Percentiles rank a stretch among this genome's conserved stretches.
These are phyloP conservation scores for Cornus florida DNA, from an alignment of 148 eudicot species.

Conservation along the genomic window DNA sequence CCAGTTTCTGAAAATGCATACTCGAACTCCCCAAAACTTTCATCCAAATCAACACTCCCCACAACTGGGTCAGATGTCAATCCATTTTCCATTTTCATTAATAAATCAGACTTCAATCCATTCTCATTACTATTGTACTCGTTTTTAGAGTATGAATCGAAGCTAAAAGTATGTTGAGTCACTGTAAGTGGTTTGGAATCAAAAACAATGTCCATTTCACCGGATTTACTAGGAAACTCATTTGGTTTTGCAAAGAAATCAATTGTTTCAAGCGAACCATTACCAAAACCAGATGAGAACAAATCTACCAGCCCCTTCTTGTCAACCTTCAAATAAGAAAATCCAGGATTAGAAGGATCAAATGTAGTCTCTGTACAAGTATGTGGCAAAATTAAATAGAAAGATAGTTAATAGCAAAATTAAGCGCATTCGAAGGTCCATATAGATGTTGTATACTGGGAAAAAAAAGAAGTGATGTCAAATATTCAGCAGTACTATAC, in stretches of 20 bases:
- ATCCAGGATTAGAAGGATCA: slow-evolving; percentile 11
- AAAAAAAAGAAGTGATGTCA: no score
- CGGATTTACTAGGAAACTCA: slow-evolving; percentile 21
- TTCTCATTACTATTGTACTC: slow-evolving; percentile 26
- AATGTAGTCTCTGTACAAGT: background rate
- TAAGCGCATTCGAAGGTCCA: background rate
- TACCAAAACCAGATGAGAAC: slow-evolving; percentile 27
- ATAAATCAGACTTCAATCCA: slow-evolving; percentile 17
- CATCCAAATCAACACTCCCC: slow-evolving; percentile 49
- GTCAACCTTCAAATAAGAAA: slow-evolving; percentile 22
- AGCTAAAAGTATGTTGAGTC: slow-evolving; percentile 29
- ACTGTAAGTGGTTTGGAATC: slow-evolving; percentile 26
- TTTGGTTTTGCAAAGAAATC: slow-evolving; percentile 38
- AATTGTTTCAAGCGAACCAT: slow-evolving; percentile 22
- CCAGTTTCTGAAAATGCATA: slow-evolving; percentile 47
- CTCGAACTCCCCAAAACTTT: slow-evolving; percentile 64
- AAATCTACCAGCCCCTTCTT: slow-evolving; percentile 41
- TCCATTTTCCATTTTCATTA: no score
- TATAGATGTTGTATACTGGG: background rate
- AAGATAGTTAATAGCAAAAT: background rate
- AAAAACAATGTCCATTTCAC: slow-evolving; percentile 24
- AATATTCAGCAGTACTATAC: background rate
- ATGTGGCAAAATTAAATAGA: background rate
- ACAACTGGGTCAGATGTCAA: slow-evolving; percentile 12
- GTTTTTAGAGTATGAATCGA: slow-evolving; percentile 25